A percentile compares a stretch with the other conserved stretches of the same genome.
Conservation (phyloP, 2,329 filamentous ascomycete species). For the Plectosphaerella sp. region DNA sequence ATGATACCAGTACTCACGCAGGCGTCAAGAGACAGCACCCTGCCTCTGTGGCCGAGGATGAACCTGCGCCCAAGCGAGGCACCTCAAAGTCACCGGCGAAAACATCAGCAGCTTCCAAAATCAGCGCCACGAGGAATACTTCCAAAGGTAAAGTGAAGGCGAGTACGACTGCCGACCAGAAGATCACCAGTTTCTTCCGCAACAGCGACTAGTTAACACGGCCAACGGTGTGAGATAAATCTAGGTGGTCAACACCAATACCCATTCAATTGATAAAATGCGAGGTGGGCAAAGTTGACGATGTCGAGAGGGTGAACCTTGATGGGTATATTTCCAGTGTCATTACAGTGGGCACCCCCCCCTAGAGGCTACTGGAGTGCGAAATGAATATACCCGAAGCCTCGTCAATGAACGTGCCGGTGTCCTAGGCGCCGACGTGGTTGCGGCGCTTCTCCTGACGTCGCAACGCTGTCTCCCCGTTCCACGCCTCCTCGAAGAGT, state of each 20-base stretch:
- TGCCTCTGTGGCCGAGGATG: conserved; percentile 8
- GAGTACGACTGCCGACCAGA: conserved; percentile 30
- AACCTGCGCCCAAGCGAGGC: conserved; percentile 13
- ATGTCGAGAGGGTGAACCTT: no score
- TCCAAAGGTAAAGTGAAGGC: conserved; percentile 25
- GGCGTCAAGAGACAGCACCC: no score
- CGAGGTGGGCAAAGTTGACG: no score
- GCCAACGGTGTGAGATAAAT: no score
- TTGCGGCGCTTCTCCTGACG: conserved; percentile 3
- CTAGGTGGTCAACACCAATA: no score
- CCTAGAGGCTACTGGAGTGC: no score
- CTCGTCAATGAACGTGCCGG: no score
- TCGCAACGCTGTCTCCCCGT: conserved; percentile 20
- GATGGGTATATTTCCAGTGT: no score
- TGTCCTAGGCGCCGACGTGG: not conserved
- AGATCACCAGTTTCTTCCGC: conserved; percentile 43
- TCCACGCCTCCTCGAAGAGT: conserved; percentile 68
- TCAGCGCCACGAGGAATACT: conserved; percentile 37
- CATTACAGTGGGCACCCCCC: no score
- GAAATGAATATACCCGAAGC: no score
- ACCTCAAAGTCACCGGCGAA: conserved; percentile 6
- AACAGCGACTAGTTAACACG: conserved; percentile 25
- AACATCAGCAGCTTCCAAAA: conserved; percentile 20
- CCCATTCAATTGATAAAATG: no score
- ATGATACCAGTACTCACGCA: conserved; percentile 2